A percentile compares a stretch with the other conserved stretches of the same genome.
Evolutionary conservation across 768 basidiomycete genomes (phyloP).

Genomic region (Calvatia gigantea): DNA sequence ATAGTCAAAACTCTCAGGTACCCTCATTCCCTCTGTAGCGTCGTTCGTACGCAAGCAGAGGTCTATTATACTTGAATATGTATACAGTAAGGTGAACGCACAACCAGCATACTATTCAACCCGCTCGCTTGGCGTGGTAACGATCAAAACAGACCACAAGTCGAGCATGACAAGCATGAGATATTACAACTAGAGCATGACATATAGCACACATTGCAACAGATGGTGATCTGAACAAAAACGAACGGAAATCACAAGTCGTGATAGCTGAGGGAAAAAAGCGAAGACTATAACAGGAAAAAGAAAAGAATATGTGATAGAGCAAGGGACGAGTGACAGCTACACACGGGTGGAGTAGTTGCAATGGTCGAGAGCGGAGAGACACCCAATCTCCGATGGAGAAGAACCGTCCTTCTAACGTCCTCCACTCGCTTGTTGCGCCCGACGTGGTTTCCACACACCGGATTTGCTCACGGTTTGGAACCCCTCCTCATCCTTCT

Average conservation of each 20-base stretch:
- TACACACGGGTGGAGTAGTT: neutral
- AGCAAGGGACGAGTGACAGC: neutral
- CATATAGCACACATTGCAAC: slow-evolving; percentile 1
- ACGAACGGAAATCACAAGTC: neutral
- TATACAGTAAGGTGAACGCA: neutral
- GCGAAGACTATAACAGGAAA: neutral
- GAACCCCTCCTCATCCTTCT: slow-evolving; percentile 70
- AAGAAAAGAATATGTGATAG: neutral
- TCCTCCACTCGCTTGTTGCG: slow-evolving; percentile 6
- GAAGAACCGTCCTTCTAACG: slow-evolving; percentile 10
- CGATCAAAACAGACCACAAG: neutral
- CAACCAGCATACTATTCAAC: neutral
- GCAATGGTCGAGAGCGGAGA: neutral
- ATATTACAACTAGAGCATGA: neutral
- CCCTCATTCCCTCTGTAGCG: too few species aligned
- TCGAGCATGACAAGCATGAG: neutral
- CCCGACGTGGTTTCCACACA: slow-evolving; percentile 22
- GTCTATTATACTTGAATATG: neutral
- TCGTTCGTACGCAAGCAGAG: too few species aligned
- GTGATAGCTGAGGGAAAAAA: neutral
- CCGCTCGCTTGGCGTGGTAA: neutral
- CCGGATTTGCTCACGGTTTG: slow-evolving; percentile 42
- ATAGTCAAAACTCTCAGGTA: too few species aligned
- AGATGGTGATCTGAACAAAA: neutral
- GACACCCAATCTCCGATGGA: neutral